phyloP scores from a whole-genome alignment of 257 asterid species.

The Nicotiana knightiana region DNA sequence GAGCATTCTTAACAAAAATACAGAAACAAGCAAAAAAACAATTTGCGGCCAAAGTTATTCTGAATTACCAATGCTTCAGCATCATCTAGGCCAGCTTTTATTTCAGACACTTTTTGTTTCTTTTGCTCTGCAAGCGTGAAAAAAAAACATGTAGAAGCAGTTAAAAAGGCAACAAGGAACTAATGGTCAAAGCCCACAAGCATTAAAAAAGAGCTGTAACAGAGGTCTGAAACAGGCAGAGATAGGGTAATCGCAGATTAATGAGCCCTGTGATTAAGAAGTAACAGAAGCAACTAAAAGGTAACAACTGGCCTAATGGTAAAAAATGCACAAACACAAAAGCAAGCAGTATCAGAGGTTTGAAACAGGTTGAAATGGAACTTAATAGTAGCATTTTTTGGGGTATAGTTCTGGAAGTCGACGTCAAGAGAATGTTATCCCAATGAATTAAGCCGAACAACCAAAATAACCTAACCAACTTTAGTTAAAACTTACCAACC shows the following conservation, averaged over 20 bases:
- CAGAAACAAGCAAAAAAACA: background rate
- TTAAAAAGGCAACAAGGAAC: background rate
- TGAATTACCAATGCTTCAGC: conserved; percentile 55
- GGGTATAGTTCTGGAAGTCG: background rate
- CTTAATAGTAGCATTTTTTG: background rate
- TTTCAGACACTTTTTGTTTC: conserved; percentile 53
- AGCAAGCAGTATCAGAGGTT: background rate
- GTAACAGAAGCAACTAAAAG: background rate
- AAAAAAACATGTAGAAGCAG: background rate
- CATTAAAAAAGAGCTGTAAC: background rate
- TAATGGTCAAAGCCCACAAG: background rate
- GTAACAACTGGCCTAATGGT: background rate
- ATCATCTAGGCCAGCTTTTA: conserved; percentile 48
- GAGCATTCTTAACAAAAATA: background rate
- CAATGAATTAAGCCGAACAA: background rate
- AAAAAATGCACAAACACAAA: background rate
- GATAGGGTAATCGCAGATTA: background rate
- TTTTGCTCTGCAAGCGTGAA: conserved; percentile 51
- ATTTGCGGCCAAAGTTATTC: background rate
- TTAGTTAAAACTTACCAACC: background rate
- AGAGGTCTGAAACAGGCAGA: background rate
- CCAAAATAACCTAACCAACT: background rate
- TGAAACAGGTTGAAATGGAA: background rate
- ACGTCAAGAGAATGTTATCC: background rate
- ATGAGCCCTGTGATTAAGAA: conserved; percentile 1